A percentile compares a stretch with the other conserved stretches of the same genome.
These are phyloP conservation scores for Neofusicoccum kwambonambiense DNA, from an alignment of 2,329 filamentous ascomycete genomes.

Conservation along the genomic window DNA sequence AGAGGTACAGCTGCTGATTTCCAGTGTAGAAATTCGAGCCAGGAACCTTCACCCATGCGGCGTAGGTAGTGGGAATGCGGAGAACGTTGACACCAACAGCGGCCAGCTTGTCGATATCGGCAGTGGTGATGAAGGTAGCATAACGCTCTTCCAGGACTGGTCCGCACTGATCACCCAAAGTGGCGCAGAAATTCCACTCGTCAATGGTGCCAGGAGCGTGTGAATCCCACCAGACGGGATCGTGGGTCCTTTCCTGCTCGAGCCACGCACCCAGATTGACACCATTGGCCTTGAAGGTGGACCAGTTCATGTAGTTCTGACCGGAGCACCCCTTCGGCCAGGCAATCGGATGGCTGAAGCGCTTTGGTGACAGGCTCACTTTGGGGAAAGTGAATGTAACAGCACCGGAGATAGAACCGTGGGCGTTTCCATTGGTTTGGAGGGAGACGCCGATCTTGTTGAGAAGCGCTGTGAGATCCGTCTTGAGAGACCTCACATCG, in stretches of 20 bases:
- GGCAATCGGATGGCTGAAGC: neutral
- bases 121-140: conserved; percentile 25
- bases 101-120: conserved; percentile 35
- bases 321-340: neutral
- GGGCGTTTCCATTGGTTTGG: neutral
- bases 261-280: conserved; percentile 37
- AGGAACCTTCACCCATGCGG: conserved; percentile 38
- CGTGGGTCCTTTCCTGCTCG: conserved; percentile 30
- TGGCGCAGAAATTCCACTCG: conserved; percentile 36
- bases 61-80: conserved; percentile 38
- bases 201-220: conserved; percentile 25
- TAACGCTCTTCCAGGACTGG: conserved; percentile 32
- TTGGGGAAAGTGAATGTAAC: neutral
- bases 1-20: conserved; percentile 27
- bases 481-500: neutral
- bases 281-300: conserved; percentile 23
- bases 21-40: conserved; percentile 34
- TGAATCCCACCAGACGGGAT: conserved; percentile 29
- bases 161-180: conserved; percentile 30
- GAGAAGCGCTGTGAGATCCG: neutral
- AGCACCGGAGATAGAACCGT: neutral
- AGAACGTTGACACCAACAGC: conserved; percentile 32
- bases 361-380: neutral
- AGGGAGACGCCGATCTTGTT: neutral
- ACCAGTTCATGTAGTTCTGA: conserved; percentile 22